A percentile compares a stretch with the other conserved stretches of the same genome.
Conservation (phyloP, 345 rosid species). For the Eucalyptus tenuipes region DNA sequence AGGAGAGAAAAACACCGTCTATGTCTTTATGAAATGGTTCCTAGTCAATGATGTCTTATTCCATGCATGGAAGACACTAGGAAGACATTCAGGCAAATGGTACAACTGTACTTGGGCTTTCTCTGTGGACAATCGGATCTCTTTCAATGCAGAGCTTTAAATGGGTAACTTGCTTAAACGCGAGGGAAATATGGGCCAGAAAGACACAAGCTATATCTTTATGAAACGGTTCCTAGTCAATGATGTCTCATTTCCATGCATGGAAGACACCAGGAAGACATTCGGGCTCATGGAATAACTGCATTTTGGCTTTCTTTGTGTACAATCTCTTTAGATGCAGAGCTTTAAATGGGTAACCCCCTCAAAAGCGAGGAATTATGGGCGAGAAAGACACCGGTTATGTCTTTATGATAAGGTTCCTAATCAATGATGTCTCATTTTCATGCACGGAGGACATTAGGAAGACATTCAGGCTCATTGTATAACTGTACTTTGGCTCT, state of each 20-base stretch:
- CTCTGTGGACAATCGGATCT: neutral
- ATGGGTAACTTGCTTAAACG: neutral
- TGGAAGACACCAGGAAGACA: neutral
- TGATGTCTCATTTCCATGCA: neutral
- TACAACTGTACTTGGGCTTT: neutral
- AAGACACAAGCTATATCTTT: rapidly evolving
- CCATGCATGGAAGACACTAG: neutral
- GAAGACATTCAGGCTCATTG: neutral
- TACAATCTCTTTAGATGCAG: neutral
- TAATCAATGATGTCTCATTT: neutral
- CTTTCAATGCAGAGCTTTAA: neutral
- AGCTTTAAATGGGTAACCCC: neutral
- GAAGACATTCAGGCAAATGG: neutral
- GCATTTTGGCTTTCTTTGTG: neutral
- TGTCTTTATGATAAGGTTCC: neutral
- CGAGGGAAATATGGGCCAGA: neutral
- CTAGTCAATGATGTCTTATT: neutral
- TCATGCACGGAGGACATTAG: neutral
- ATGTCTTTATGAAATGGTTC: neutral
- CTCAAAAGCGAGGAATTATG: neutral
- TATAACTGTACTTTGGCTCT: neutral
- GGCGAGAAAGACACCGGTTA: neutral
- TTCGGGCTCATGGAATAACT: neutral
- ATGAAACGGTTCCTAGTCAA: neutral
- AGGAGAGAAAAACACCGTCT: neutral